Percentiles rank a stretch among this genome's conserved stretches.
phyloP scores from a whole-genome alignment of 768 basidiomycete genomes.

The Kwoniella sp. region DNA sequence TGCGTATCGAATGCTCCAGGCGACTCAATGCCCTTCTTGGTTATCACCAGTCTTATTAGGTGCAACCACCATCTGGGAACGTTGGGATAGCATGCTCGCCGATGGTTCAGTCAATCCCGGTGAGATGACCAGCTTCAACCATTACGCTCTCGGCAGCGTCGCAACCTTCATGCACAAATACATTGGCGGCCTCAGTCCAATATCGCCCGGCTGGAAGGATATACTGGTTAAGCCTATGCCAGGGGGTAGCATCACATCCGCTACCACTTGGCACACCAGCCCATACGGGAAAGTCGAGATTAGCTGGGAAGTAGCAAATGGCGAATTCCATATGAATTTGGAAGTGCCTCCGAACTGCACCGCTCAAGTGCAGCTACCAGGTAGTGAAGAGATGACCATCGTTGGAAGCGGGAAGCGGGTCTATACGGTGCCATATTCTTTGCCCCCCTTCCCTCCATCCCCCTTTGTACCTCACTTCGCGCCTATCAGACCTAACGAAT shows the following conservation, averaged over 20 bases:
- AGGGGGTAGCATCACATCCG: conserved; percentile 43
- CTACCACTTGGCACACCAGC: conserved; percentile 16
- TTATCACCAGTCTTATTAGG: conserved; percentile 36
- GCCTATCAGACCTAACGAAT: conserved; percentile 16
- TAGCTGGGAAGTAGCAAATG: conserved; percentile 32
- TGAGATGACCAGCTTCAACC: conserved; percentile 53
- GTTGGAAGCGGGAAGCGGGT: conserved; percentile 5
- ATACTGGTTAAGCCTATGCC: conserved; percentile 36
- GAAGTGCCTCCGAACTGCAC: conserved; percentile 40
- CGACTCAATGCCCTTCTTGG: conserved; percentile 37
- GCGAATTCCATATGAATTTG: conserved; percentile 24
- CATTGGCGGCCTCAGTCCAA: conserved; percentile 36
- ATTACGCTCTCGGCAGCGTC: conserved; percentile 46
- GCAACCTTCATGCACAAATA: conserved; percentile 38
- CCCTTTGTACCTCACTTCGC: conserved; percentile 16
- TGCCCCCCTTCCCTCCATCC: conserved; percentile 16
- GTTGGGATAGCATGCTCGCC: conserved; percentile 48
- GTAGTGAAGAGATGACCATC: not conserved
- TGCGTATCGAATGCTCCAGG: conserved; percentile 52
- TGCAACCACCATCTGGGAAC: conserved; percentile 46
- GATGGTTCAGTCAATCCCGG: conserved; percentile 51
- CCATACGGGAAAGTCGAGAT: conserved; percentile 32
- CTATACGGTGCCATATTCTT: conserved; percentile 3
- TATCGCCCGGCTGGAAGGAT: conserved; percentile 37
- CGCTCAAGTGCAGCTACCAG: conserved; percentile 34